A percentile compares a stretch with the other conserved stretches of the same genome.
Conservation (phyloP, 306 rosid genomes). For the Prinsepia uniflora region DNA sequence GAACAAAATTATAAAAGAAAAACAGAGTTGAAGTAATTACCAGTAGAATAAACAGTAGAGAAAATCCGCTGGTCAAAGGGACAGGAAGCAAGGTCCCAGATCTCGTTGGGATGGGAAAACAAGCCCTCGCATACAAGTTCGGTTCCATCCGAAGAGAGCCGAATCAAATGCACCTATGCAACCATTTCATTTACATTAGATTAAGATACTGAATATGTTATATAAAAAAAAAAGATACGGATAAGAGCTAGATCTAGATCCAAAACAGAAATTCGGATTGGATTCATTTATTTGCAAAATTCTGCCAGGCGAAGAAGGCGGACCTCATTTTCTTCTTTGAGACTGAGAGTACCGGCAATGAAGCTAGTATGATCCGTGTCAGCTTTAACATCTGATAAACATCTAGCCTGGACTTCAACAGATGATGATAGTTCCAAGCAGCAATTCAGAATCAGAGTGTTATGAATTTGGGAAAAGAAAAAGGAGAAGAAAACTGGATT, state of each 20-base stretch:
- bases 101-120: slow-evolving; percentile 96
- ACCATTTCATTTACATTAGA: slow-evolving; percentile 17
- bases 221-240: too few relatives aligned
- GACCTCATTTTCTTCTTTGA: slow-evolving; percentile 97
- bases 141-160: slow-evolving; percentile 84
- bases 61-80: slow-evolving; percentile 95
- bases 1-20: not conserved
- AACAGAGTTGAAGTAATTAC: slow-evolving; percentile 31
- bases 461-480: not conserved
- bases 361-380: slow-evolving; percentile 96
- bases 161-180: slow-evolving; percentile 80
- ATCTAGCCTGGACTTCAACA: slow-evolving; percentile 59
- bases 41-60: slow-evolving; percentile 88
- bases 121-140: slow-evolving; percentile 92
- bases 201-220: not conserved
- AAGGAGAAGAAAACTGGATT: not conserved
- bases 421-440: not conserved
- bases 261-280: slow-evolving; percentile 13
- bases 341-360: slow-evolving; percentile 89
- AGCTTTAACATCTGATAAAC: slow-evolving; percentile 91
- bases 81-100: slow-evolving; percentile 95
- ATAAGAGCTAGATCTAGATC: not conserved
- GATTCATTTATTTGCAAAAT: not conserved
- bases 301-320: not conserved
- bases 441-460: slow-evolving; percentile 10